Percentiles rank a stretch among this genome's conserved stretches.
Evolutionary conservation across 2,329 filamentous ascomycete species (phyloP).

Genomic region (Zasmidium citrigriseum): DNA sequence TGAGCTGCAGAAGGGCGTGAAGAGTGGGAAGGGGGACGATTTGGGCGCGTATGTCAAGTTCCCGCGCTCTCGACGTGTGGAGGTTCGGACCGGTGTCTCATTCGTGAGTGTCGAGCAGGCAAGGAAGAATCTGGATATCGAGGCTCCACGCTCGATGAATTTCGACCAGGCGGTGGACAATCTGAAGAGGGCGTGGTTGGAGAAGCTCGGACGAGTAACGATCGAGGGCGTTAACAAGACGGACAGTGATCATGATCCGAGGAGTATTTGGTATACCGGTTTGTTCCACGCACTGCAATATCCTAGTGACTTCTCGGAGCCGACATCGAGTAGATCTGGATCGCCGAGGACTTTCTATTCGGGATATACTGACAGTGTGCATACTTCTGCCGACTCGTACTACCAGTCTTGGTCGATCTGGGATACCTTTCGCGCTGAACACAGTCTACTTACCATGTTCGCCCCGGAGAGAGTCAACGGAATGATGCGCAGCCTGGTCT

Average conservation of each 20-base stretch:
- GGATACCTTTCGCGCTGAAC: constrained; percentile 53
- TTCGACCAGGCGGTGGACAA: constrained; percentile 44
- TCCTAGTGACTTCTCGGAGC: constrained; percentile 52
- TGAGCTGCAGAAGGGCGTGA: constrained; percentile 25
- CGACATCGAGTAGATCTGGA: constrained; percentile 28
- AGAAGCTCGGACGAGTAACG: constrained; percentile 46
- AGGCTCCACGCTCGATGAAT: constrained; percentile 39
- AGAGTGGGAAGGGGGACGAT: constrained; percentile 37
- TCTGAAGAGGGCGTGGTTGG: constrained; percentile 48
- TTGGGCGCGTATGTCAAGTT: constrained; percentile 48
- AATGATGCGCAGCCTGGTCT: constrained; percentile 50
- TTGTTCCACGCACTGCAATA: constrained; percentile 52
- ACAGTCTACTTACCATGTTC: constrained; percentile 48
- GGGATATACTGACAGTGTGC: constrained; percentile 50
- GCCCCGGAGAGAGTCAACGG: constrained; percentile 49
- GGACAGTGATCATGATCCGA: constrained; percentile 43
- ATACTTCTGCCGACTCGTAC: constrained; percentile 46
- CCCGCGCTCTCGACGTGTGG: constrained; percentile 33
- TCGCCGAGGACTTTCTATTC: constrained; percentile 43
- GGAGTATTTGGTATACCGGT: constrained; percentile 49
- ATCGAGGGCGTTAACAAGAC: constrained; percentile 48
- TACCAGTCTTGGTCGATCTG: constrained; percentile 55
- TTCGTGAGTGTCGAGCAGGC: constrained; percentile 52
- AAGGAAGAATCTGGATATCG: constrained; percentile 47
- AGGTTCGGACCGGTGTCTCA: constrained; percentile 51